Evolutionary conservation across 768 basidiomycete species (phyloP).

Genomic region (Panus rudis): DNA sequence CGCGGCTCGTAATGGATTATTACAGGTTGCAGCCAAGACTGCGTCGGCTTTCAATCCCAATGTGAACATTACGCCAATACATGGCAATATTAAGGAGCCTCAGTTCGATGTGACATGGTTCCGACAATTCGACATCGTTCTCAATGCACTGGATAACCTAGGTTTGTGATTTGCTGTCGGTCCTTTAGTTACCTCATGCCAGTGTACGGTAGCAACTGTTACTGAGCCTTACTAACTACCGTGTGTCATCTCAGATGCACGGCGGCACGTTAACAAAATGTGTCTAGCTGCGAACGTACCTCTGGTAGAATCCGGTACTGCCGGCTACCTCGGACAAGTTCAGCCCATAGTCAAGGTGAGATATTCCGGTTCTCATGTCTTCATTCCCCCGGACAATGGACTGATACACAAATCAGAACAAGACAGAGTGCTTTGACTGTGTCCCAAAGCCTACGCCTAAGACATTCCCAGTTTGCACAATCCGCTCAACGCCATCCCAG

Average conservation of each 20-base stretch:
- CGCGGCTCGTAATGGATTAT: not conserved
- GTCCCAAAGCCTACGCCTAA: constrained; percentile 90
- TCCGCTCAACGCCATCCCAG: constrained; percentile 92
- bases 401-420: constrained; percentile 43
- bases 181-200: not conserved
- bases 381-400: not conserved
- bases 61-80: constrained; percentile 80
- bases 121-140: constrained; percentile 80
- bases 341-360: constrained; percentile 79
- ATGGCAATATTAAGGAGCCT: constrained; percentile 92
- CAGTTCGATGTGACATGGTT: constrained; percentile 92
- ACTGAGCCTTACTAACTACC: not conserved
- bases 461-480: constrained; percentile 96
- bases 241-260: constrained; percentile 57
- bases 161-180: constrained; percentile 48
- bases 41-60: constrained; percentile 83
- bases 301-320: constrained; percentile 93
- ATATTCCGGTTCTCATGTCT: not conserved
- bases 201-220: not conserved
- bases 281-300: constrained; percentile 90
- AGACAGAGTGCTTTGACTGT: constrained; percentile 94
- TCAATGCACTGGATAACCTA: constrained; percentile 95
- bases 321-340: constrained; percentile 95
- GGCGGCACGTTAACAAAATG: constrained; percentile 95
- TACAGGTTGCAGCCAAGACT: constrained; percentile 74